These are phyloP conservation scores for Vanderwaltozyma polyspora DNA, from an alignment of 805 yeast genomes.

Conservation along the genomic window DNA sequence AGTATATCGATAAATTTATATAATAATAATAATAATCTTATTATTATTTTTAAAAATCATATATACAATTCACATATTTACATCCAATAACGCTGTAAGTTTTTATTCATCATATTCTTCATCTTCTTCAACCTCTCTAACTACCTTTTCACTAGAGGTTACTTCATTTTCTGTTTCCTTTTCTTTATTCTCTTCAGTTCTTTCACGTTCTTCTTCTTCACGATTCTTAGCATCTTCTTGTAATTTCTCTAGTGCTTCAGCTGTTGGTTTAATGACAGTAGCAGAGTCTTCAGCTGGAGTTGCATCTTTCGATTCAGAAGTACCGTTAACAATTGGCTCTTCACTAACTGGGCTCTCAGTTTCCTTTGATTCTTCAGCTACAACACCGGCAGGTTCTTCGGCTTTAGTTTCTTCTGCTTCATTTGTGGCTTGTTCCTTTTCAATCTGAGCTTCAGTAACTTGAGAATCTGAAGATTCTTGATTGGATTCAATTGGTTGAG, in stretches of 20 bases:
- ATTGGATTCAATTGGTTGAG: background rate
- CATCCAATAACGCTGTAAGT: background rate
- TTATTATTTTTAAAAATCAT: no score
- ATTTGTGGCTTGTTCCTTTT: no score
- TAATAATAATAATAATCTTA: no score
- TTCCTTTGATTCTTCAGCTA: no score
- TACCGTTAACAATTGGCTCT: background rate
- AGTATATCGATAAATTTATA: no score
- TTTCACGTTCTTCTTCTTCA: conserved; percentile 26
- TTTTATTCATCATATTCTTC: conserved; percentile 34
- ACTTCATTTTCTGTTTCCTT: conserved; percentile 4
- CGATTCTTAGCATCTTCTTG: conserved; percentile 9
- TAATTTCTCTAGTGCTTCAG: background rate
- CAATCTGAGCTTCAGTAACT: no score
- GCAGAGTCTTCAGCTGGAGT: background rate
- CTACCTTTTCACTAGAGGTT: conserved; percentile 17
- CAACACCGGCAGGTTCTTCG: no score
- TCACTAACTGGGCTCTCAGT: no score
- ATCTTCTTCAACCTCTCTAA: conserved; percentile 34
- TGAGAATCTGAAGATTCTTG: no score
- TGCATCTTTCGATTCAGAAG: background rate
- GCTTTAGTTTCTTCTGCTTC: no score
- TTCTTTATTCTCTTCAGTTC: conserved; percentile 7
- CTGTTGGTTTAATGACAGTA: conserved; percentile 1
- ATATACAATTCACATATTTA: background rate